Percentiles rank a stretch among this genome's conserved stretches.
Conservation (phyloP, 2,329 filamentous ascomycete genomes). For the Penicillium sclerotigenum region DNA sequence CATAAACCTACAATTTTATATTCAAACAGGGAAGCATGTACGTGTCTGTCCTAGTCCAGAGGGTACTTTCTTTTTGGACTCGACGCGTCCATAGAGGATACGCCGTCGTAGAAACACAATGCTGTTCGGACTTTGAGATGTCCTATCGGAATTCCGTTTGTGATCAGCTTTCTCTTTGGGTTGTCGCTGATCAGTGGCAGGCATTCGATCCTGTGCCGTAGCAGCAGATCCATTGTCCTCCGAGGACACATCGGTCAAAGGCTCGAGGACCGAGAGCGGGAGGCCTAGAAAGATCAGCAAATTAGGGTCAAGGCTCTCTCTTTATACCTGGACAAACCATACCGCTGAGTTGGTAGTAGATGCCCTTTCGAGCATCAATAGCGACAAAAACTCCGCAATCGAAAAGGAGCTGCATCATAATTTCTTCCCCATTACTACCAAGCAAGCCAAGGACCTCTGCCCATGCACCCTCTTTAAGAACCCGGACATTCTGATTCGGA, state of each 20-base stretch:
- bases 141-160: not conserved
- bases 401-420: slow-evolving; percentile 74
- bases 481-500: slow-evolving; percentile 67
- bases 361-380: slow-evolving; percentile 58
- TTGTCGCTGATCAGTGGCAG: not conserved
- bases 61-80: slow-evolving; percentile 62
- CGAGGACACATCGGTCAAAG: slow-evolving; percentile 13
- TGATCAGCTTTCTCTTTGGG: not conserved
- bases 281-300: slow-evolving; percentile 22
- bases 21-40: slow-evolving; percentile 47
- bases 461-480: slow-evolving; percentile 71
- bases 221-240: not conserved
- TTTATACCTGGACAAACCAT: slow-evolving; percentile 24
- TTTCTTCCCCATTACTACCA: slow-evolving; percentile 69
- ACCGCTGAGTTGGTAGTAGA: slow-evolving; percentile 79
- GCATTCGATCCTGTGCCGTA: not conserved
- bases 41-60: slow-evolving; percentile 79
- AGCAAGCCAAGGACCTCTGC: slow-evolving; percentile 69
- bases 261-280: slow-evolving; percentile 32
- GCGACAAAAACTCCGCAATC: slow-evolving; percentile 73
- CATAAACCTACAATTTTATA: not conserved
- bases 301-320: not conserved
- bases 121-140: slow-evolving; percentile 44
- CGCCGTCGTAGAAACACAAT: slow-evolving; percentile 76
- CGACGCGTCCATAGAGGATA: slow-evolving; percentile 81